Evolutionary conservation across 176 grass and related monocot species (phyloP).

Genomic region (Triticum monococcum): DNA sequence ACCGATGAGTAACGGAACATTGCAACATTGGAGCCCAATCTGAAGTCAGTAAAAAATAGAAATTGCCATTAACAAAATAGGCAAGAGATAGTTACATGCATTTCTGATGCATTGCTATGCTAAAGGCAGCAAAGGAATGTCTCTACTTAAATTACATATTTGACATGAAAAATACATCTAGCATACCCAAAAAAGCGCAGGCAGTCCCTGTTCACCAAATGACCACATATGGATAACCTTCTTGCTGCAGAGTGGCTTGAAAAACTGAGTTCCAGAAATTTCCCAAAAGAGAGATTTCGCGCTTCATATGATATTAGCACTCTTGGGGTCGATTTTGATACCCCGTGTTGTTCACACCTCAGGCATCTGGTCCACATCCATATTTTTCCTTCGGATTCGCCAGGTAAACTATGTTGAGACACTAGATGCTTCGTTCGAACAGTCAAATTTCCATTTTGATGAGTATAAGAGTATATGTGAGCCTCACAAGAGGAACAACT

Average conservation of each 20-base stretch:
- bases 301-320: slow-evolving; percentile 85
- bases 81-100: background rate
- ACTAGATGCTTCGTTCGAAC: slow-evolving; percentile 57
- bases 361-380: slow-evolving; percentile 99
- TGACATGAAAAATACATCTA: background rate
- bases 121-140: background rate
- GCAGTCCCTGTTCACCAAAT: slow-evolving; percentile 91
- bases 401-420: slow-evolving; percentile 50
- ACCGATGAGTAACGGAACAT: slow-evolving; percentile 89
- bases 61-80: slow-evolving; percentile 12
- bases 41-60: slow-evolving; percentile 39
- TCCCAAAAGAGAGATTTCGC: slow-evolving; percentile 88
- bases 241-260: slow-evolving; percentile 83
- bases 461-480: slow-evolving; percentile 79
- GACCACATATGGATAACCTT: slow-evolving; percentile 92
- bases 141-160: slow-evolving; percentile 21
- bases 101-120: slow-evolving; percentile 9
- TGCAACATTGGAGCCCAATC: slow-evolving; percentile 90
- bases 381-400: slow-evolving; percentile 85
- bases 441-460: slow-evolving; percentile 88
- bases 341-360: slow-evolving; percentile 75
- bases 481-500: slow-evolving; percentile 71
- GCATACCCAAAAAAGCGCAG: slow-evolving; percentile 98
- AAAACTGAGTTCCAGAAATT: slow-evolving; percentile 97
- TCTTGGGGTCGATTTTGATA: slow-evolving; percentile 65